Percentiles rank a stretch among this genome's conserved stretches.
phyloP scores from a whole-genome alignment of 2,329 filamentous ascomycete species.

The Sphaerulina vaccinii region DNA sequence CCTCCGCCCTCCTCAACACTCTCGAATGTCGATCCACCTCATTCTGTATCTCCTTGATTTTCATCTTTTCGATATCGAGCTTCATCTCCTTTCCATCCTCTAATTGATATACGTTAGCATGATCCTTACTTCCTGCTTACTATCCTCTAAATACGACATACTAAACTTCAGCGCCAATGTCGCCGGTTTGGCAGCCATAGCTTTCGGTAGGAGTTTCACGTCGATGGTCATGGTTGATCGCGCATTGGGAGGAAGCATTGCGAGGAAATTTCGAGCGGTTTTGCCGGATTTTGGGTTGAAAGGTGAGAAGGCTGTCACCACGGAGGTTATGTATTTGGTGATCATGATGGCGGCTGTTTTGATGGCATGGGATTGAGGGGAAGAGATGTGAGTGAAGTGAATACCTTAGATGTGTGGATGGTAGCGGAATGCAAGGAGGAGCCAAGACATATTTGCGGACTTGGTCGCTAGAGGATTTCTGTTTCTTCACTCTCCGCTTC shows the following conservation, averaged over 20 bases:
- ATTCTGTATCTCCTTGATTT: conserved; percentile 81
- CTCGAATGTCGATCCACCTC: conserved; percentile 90
- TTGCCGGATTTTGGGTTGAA: conserved; percentile 73
- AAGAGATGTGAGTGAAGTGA: not conserved
- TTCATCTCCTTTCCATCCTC: conserved; percentile 91
- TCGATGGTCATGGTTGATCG: conserved; percentile 73
- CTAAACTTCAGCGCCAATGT: conserved; percentile 81
- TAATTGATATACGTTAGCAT: conserved; percentile 40
- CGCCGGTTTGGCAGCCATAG: conserved; percentile 63
- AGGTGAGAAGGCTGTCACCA: conserved; percentile 86
- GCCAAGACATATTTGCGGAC: not conserved
- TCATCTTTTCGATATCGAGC: conserved; percentile 75
- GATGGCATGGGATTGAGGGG: not conserved
- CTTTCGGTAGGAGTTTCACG: conserved; percentile 70
- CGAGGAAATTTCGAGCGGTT: conserved; percentile 83
- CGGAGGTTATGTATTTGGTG: conserved; percentile 79
- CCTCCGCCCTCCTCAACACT: conserved; percentile 75
- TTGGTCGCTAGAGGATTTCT: not conserved
- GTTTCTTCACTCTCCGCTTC: too few species aligned
- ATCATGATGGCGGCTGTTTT: conserved; percentile 58
- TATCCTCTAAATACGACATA: conserved; percentile 43
- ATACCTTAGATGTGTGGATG: not conserved
- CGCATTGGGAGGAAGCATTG: conserved; percentile 76
- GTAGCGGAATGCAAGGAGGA: not conserved
- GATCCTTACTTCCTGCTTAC: not conserved